phyloP scores from a whole-genome alignment of 1,284 basidiomycete genomes.

The Ceratobasidium sp. region DNA sequence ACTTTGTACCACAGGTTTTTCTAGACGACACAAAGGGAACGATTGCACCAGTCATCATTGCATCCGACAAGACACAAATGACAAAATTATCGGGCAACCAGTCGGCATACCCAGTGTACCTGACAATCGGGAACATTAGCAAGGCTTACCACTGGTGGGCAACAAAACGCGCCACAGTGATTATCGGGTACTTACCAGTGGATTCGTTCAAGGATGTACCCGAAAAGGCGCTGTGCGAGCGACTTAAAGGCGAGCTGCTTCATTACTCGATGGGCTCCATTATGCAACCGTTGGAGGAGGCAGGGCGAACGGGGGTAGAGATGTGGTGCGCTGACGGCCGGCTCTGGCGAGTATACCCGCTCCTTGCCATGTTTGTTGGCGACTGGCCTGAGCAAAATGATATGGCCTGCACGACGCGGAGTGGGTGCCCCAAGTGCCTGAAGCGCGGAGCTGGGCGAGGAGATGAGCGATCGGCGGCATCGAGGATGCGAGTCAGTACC shows the following conservation, averaged over 20 bases:
- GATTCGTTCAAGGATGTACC: not conserved
- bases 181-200: constrained; percentile 43
- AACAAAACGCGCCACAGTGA: constrained; percentile 11
- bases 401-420: constrained; percentile 35
- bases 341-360: constrained; percentile 41
- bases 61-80: constrained; percentile 43
- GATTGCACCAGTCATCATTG: constrained; percentile 40
- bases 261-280: constrained; percentile 45
- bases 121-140: constrained; percentile 44
- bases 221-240: not conserved
- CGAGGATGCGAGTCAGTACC: not conserved
- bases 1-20: constrained; percentile 5
- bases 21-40: constrained; percentile 24
- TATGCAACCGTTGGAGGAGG: constrained; percentile 5
- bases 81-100: constrained; percentile 39
- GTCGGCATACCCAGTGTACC: constrained; percentile 42
- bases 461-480: not conserved
- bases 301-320: no score
- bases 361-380: constrained; percentile 44
- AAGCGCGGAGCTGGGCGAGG: not conserved
- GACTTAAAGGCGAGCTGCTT: constrained; percentile 39
- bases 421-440: constrained; percentile 35
- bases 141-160: constrained; percentile 8
- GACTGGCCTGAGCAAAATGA: constrained; percentile 41
- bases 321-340: constrained; percentile 44